Conservation (phyloP, 2,329 filamentous ascomycete genomes). For the Tolypocladium inflatum region DNA sequence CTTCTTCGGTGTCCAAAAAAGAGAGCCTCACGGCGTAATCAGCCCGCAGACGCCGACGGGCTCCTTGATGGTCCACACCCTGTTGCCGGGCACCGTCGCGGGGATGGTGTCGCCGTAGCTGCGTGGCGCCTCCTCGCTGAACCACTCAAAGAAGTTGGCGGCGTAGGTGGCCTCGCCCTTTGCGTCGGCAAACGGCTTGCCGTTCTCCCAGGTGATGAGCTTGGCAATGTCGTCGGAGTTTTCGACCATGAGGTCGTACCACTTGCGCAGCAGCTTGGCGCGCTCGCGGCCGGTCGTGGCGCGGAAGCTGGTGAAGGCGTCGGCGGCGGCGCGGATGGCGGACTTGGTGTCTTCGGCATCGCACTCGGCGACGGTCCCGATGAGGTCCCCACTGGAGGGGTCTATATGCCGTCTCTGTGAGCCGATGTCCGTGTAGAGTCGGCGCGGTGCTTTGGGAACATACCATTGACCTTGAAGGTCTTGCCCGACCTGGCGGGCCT, state of each 20-base stretch:
- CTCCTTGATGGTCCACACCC: constrained; percentile 71
- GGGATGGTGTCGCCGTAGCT: constrained; percentile 68
- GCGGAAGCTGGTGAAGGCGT: constrained; percentile 63
- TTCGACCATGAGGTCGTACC: constrained; percentile 72
- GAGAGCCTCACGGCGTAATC: constrained; percentile 54
- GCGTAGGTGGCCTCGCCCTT: constrained; percentile 65
- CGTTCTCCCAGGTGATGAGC: constrained; percentile 84
- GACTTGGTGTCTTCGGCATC: constrained; percentile 64
- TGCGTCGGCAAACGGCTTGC: constrained; percentile 71
- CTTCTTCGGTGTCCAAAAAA: not conserved
- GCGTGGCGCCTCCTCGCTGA: constrained; percentile 67
- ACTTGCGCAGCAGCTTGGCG: constrained; percentile 63
- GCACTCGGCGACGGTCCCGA: constrained; percentile 82
- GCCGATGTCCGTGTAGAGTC: not conserved
- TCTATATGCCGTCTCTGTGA: constrained; percentile 36
- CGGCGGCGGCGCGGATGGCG: constrained; percentile 75
- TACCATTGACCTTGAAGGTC: constrained; percentile 80
- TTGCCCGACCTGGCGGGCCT: constrained; percentile 74
- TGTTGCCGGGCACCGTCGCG: constrained; percentile 58
- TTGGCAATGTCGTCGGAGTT: constrained; percentile 73
- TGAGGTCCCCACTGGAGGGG: constrained; percentile 70
- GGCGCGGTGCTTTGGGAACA: constrained; percentile 4
- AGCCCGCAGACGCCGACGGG: constrained; percentile 76
- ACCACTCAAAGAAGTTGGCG: constrained; percentile 72
- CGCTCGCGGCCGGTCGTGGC: constrained; percentile 66